Base-by-base conservation (phyloP, 75 land plant species). In the Selaginella moellendorffii region DNA sequence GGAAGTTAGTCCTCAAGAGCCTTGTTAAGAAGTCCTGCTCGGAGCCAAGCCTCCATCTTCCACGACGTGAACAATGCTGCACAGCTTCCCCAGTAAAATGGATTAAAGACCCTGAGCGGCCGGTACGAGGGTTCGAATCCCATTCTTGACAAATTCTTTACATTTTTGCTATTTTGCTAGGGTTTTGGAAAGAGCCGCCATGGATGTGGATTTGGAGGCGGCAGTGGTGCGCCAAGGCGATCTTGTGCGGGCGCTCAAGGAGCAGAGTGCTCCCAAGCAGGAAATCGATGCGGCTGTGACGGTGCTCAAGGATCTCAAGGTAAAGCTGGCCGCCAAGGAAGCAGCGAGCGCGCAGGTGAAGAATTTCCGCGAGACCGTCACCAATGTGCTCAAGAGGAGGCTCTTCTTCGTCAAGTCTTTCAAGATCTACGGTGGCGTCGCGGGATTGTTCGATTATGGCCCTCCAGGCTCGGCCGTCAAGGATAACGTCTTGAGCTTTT, bases 401-500 rank as follows among this genome's bases (percentile, higher is more conserved):
- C 61, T 86, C 28, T 90, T 83, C 53, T 83, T 77, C 58, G 78
- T 86, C 18, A 85, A 90, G 0, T 83, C 91, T 5, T 90, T 83
- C 61, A 84, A 83, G 74, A 90, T 90, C 53, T 90, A 90, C 31
- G 72, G 96, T 1, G 90, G 96, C 20, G 96, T 90, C 8, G 82
- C 96, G 10, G 96, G 90, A 18, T 61, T 87, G n/a, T 87, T 83
- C 61, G 96, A 90, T 52, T 90, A 83, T 31, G 96, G 96, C 1
- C 96, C 96, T 14, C 90, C 91, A 9, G 96, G 96, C 2, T 83
- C 87, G 42, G 85, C 82, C 31, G 83, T 90, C 8, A 87, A 90
- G 73, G 72, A 86, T 20, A 90, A 90, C 52, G 90, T 90, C 22
- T 78, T 90, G 28, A 69, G 80, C 54, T 82, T 79, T 59, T 90